A percentile compares a stretch with the other conserved stretches of the same genome.
Evolutionary conservation across 2,329 filamentous ascomycete genomes (phyloP).

Genomic region (Colletotrichum liriopes): DNA sequence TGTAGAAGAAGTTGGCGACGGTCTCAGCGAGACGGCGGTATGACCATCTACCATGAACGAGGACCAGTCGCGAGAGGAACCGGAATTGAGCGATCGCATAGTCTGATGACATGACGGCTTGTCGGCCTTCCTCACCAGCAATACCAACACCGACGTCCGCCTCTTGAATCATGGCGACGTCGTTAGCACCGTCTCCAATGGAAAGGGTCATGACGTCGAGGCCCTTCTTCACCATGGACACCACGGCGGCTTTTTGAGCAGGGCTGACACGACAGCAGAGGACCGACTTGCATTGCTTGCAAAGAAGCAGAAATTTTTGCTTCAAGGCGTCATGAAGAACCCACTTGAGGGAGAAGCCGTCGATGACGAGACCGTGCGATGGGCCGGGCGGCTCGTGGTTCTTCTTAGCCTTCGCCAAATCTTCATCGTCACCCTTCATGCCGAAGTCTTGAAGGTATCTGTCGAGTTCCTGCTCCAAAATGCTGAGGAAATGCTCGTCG

Average conservation of each 20-base stretch:
- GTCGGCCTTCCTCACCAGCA: constrained; percentile 90
- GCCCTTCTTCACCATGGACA: constrained; percentile 94
- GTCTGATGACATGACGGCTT: constrained; percentile 96
- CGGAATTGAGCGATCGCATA: constrained; percentile 96
- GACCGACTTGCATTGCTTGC: constrained; percentile 97
- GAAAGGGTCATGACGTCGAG: constrained; percentile 97
- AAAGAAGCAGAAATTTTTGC: constrained; percentile 94
- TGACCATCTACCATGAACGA: constrained; percentile 96
- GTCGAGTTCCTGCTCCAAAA: constrained; percentile 81
- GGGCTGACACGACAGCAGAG: constrained; percentile 98
- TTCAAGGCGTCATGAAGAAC: constrained; percentile 86
- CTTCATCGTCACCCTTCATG: constrained; percentile 87
- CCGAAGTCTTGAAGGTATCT: constrained; percentile 80
- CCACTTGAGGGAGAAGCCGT: constrained; percentile 92
- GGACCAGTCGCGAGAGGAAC: constrained; percentile 85
- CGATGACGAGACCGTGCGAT: constrained; percentile 94
- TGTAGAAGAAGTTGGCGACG: constrained; percentile 99
- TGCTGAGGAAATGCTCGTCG: constrained; percentile 67
- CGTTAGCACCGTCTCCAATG: constrained; percentile 94
- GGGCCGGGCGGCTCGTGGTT: constrained; percentile 89
- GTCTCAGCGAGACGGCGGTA: constrained; percentile 93
- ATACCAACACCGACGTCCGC: constrained; percentile 98
- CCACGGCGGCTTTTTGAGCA: constrained; percentile 97
- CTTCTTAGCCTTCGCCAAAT: constrained; percentile 83
- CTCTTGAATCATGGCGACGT: constrained; percentile 98